Conservation (phyloP, 257 asterid species). For the Euphrasia confusa region DNA sequence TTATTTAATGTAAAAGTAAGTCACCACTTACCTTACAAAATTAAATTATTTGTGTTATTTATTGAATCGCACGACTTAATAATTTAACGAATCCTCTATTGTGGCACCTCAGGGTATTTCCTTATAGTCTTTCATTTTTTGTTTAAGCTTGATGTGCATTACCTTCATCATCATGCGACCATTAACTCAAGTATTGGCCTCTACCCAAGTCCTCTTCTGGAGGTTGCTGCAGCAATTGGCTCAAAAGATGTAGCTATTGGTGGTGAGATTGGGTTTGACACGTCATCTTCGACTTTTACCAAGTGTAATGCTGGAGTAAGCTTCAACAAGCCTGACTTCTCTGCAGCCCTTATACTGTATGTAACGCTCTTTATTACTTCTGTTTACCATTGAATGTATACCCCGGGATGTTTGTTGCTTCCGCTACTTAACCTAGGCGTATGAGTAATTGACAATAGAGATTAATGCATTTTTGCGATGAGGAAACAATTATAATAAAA, state of each 20-base stretch:
- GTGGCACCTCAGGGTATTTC: not conserved
- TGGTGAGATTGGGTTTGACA: slow-evolving; percentile 72
- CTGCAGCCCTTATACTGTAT: slow-evolving; percentile 72
- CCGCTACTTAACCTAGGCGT: slow-evolving; percentile 7
- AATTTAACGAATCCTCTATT: not conserved
- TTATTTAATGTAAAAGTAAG: too few relatives aligned
- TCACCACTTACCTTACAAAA: too few relatives aligned
- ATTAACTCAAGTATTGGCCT: slow-evolving; percentile 74
- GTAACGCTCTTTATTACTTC: slow-evolving; percentile 26
- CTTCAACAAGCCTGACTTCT: slow-evolving; percentile 66
- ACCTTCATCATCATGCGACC: slow-evolving; percentile 65
- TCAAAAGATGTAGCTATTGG: slow-evolving; percentile 59
- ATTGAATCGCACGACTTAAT: not conserved
- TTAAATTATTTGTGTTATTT: not conserved
- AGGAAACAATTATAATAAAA: not conserved
- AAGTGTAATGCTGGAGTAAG: slow-evolving; percentile 77
- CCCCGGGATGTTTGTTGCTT: slow-evolving; percentile 5
- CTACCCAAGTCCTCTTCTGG: slow-evolving; percentile 75
- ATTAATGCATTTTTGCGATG: not conserved
- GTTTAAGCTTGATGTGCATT: slow-evolving; percentile 74
- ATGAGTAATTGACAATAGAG: not conserved
- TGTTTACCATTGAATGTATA: not conserved
- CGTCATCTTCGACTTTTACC: slow-evolving; percentile 66
- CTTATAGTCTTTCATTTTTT: not conserved
- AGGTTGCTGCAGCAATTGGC: slow-evolving; percentile 71